phyloP scores from a whole-genome alignment of 139 green algal species.

The Tetradesmus lagerheimii region DNA sequence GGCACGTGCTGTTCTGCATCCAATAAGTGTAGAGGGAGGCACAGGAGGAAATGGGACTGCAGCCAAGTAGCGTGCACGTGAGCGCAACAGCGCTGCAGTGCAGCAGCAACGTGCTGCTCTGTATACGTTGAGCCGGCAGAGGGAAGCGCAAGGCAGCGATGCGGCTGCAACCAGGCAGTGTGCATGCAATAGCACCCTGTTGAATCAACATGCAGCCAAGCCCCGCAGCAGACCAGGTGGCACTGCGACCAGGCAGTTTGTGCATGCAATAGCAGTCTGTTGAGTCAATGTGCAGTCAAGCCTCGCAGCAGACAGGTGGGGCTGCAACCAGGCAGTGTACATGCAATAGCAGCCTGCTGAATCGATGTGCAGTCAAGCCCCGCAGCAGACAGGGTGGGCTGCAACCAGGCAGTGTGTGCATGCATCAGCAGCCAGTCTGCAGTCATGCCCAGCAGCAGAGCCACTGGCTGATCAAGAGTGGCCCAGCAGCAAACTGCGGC shows the following conservation, averaged over 20 bases:
- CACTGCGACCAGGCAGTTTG: no score
- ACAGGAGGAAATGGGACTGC: slow-evolving; percentile 73
- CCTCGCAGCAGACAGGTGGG: slow-evolving; percentile 73
- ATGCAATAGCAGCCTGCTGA: not conserved
- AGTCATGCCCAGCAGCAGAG: not conserved
- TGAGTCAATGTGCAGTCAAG: not conserved
- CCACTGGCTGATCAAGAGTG: no score
- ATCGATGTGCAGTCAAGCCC: slow-evolving; percentile 80
- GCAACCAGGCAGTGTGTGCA: not conserved
- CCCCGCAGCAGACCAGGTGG: no score
- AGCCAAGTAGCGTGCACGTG: slow-evolving; percentile 3
- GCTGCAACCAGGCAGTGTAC: not conserved
- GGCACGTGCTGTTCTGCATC: no score
- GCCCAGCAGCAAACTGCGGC: no score
- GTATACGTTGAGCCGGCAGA: no score
- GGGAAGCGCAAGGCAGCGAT: no score
- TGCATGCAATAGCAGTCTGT: not conserved
- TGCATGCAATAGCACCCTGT: no score
- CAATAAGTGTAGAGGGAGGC: slow-evolving; percentile 84
- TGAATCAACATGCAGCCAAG: no score
- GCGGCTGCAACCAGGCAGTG: no score
- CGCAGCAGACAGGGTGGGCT: slow-evolving; percentile 73
- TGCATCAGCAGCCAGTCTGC: not conserved
- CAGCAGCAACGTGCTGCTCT: no score
- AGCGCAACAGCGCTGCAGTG: not conserved